Evolutionary conservation across 1,284 basidiomycete genomes (phyloP).

Genomic region (Malassezia arunalokei): DNA sequence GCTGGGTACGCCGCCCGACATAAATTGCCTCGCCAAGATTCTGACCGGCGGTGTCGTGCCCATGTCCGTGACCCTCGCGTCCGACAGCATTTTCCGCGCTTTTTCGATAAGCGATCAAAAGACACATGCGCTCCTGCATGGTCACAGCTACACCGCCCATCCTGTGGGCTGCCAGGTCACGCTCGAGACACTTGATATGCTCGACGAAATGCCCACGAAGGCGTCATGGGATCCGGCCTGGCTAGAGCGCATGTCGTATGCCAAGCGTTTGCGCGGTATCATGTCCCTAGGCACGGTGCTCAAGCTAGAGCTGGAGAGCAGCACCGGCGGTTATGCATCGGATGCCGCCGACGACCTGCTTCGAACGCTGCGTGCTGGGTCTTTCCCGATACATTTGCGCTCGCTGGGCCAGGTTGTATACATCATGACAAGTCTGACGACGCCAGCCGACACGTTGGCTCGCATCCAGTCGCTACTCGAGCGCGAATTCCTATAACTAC

Average conservation of each 20-base stretch:
- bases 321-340: slow-evolving; percentile 49
- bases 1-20: slow-evolving; percentile 50
- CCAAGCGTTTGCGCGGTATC: slow-evolving; percentile 57
- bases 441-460: slow-evolving; percentile 44
- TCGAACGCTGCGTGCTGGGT: slow-evolving; percentile 5
- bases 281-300: slow-evolving; percentile 85
- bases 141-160: slow-evolving; percentile 64
- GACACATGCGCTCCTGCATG: slow-evolving; percentile 75
- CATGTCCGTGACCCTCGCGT: slow-evolving; percentile 63
- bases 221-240: slow-evolving; percentile 53
- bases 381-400: slow-evolving; percentile 67
- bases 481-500: slow-evolving; percentile 3
- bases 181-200: slow-evolving; percentile 60
- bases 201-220: slow-evolving; percentile 54
- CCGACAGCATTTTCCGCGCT: slow-evolving; percentile 63
- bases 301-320: slow-evolving; percentile 58
- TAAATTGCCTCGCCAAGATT: slow-evolving; percentile 83
- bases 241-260: slow-evolving; percentile 56
- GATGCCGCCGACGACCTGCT: slow-evolving; percentile 24
- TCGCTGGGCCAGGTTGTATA: slow-evolving; percentile 87
- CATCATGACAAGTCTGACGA: slow-evolving; percentile 84
- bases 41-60: slow-evolving; percentile 86
- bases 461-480: not conserved
- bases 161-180: slow-evolving; percentile 72
- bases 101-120: slow-evolving; percentile 64